phyloP scores from a whole-genome alignment of 148 eudicot genomes.

The Pharnaceum exiguum region DNA sequence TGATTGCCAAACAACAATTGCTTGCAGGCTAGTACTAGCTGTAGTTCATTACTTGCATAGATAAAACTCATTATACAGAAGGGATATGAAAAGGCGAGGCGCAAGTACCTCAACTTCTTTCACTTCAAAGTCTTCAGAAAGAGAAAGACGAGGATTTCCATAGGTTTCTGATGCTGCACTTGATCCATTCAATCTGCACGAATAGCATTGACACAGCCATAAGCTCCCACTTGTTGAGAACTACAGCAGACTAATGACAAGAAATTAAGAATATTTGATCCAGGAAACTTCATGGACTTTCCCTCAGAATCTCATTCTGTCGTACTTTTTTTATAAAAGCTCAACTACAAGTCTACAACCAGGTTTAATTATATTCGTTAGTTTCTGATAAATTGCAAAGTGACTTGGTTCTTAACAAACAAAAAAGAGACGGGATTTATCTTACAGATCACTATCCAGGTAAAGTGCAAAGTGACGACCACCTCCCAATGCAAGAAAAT shows the following conservation, averaged over 20 bases:
- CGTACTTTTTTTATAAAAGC: no score
- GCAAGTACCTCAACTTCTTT: slow-evolving; percentile 82
- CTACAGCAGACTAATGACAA: neutral
- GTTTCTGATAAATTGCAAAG: neutral
- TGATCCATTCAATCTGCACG: slow-evolving; percentile 66
- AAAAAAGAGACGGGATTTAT: slow-evolving; percentile 10
- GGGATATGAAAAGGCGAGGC: neutral
- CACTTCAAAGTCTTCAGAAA: slow-evolving; percentile 66
- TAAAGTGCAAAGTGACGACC: slow-evolving; percentile 86
- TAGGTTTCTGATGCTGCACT: slow-evolving; percentile 92
- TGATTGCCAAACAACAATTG: neutral
- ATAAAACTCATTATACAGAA: neutral
- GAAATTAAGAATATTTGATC: no score
- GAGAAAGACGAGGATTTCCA: slow-evolving; percentile 81
- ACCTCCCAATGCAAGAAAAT: slow-evolving; percentile 86
- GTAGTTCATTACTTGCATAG: neutral
- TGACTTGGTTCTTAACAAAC: neutral
- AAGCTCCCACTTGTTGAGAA: neutral
- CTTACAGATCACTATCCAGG: slow-evolving; percentile 88
- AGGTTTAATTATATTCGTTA: no score
- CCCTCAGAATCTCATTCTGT: no score
- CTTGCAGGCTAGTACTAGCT: neutral
- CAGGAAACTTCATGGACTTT: no score
- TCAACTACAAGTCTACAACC: no score
- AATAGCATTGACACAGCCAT: neutral